Base-by-base conservation (phyloP, 495 filamentous ascomycete species). In the Paragyromitra xinjiangensis region DNA sequence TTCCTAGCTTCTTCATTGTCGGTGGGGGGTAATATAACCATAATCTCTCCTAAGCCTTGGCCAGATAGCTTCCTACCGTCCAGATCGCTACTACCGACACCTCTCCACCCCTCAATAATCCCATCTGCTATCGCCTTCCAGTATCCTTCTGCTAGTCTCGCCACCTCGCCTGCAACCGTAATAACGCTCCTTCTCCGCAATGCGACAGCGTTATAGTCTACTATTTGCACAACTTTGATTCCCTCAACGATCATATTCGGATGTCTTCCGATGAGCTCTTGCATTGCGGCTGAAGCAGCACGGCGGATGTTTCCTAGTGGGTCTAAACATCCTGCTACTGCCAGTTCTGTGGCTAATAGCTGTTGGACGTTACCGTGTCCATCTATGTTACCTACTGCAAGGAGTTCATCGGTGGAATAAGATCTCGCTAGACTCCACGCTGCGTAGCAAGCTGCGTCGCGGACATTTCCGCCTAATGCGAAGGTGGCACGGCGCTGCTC, bases 361-460 rank as follows among this genome's bases (percentile, higher is more conserved):
- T 97, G 94, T 48, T 94, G 76, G 29, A 94, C 88, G 12, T 89
- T 89, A 3, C 83, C 73, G 5, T 69, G 66, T 64, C 85, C 29
- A 81, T 82, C 61, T 92, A 90, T 75, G 92, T 87, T 66, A 91
- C 94, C 81, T 3, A 95, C 87, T 2, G 86, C 86, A 9, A 91
- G 87, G 11, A 98, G 85, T 79, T 97, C 94, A 0, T 85, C 78
- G 0, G 95, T 97, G 0, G 88, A 91, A 77, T 98, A 99, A 61
- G 94, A 90, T 71, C 95, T 87, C 55, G 94, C 94, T 11, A 98
- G 83, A 0, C 94, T 90, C 95, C 95, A 99, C 37, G 97, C 91
- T 39, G 95, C 95, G 81, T 98, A 98, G 82, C 93, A 96, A 1
- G 95, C 93, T 4, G 96, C 96, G 85, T 99, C 95, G 66, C 95